Percentiles rank a stretch among this genome's conserved stretches.
Conservation (phyloP, 441 rosid genomes). For the Geranium incanum region DNA sequence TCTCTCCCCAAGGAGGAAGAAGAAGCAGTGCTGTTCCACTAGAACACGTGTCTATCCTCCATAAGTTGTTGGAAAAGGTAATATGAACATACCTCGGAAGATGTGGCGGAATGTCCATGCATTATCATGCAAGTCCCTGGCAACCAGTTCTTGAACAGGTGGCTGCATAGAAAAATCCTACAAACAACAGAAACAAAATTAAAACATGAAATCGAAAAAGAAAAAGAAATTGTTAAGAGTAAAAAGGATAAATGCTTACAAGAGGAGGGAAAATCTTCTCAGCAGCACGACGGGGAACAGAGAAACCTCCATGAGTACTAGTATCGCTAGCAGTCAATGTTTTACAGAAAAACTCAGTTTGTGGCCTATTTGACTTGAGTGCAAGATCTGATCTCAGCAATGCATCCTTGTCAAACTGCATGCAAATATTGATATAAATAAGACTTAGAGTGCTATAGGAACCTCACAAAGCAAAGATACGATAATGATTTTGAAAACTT, state of each 20-base stretch:
- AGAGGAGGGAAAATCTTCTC: constrained; percentile 90
- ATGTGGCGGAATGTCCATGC: constrained; percentile 91
- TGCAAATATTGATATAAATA: constrained; percentile 23
- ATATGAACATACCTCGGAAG: constrained; percentile 52
- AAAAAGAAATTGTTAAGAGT: constrained; percentile 7
- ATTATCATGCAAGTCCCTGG: constrained; percentile 80
- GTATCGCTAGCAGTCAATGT: constrained; percentile 47
- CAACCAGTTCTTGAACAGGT: constrained; percentile 81
- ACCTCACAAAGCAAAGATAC: not conserved
- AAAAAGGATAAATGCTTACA: constrained; percentile 34
- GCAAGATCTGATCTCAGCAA: constrained; percentile 76
- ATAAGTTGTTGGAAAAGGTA: not conserved
- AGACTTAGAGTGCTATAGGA: constrained; percentile 5
- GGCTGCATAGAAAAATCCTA: constrained; percentile 92
- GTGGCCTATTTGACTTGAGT: constrained; percentile 59
- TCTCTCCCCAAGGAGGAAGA: not conserved
- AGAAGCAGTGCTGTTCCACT: not conserved
- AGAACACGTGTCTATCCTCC: not conserved
- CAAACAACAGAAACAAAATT: constrained; percentile 7
- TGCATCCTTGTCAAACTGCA: constrained; percentile 86
- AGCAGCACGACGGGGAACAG: constrained; percentile 94
- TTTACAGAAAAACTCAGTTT: constrained; percentile 85
- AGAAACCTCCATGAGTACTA: constrained; percentile 70
- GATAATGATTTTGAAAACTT: constrained; percentile 16
- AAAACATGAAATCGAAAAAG: constrained; percentile 11